Conservation (phyloP, 768 basidiomycete genomes). For the Collybia nuda region DNA sequence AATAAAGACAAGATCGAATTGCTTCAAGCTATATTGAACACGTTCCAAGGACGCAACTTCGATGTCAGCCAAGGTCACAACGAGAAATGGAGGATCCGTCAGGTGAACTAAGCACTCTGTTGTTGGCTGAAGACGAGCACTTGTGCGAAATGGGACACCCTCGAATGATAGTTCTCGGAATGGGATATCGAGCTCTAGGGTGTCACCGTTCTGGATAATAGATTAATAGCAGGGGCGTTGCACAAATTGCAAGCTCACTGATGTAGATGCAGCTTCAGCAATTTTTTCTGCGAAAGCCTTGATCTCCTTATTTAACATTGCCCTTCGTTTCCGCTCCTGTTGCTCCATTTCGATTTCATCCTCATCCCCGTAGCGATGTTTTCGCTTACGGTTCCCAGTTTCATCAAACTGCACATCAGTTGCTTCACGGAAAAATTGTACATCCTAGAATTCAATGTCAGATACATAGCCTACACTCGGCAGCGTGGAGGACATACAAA, state of each 20-base stretch:
- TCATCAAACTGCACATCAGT: conserved; percentile 98
- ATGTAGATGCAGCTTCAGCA: conserved; percentile 75
- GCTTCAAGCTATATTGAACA: conserved; percentile 93
- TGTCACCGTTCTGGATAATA: conserved; percentile 57
- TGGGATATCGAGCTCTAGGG: conserved; percentile 92
- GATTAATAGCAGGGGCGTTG: conserved; percentile 1
- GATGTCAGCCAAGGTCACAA: conserved; percentile 91
- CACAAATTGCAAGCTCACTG: conserved; percentile 45
- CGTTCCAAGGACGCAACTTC: conserved; percentile 97
- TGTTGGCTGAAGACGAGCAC: conserved; percentile 92
- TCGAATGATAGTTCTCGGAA: conserved; percentile 97
- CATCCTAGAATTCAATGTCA: conserved; percentile 55
- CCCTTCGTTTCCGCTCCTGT: conserved; percentile 88
- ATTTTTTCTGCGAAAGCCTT: conserved; percentile 91
- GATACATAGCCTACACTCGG: conserved; percentile 2
- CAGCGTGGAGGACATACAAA: conserved; percentile 53
- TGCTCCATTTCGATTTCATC: conserved; percentile 99
- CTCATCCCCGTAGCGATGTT: conserved; percentile 96
- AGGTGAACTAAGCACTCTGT: conserved; percentile 96
- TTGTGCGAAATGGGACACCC: conserved; percentile 95
- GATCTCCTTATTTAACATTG: conserved; percentile 91
- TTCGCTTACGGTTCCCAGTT: conserved; percentile 97
- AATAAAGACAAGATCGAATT: conserved; percentile 96
- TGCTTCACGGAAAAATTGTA: conserved; percentile 98
- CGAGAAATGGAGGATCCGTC: conserved; percentile 93